A percentile compares a stretch with the other conserved stretches of the same genome.
Conservation (phyloP, 164 flowering plant genomes). For the Sextonia rubra region DNA sequence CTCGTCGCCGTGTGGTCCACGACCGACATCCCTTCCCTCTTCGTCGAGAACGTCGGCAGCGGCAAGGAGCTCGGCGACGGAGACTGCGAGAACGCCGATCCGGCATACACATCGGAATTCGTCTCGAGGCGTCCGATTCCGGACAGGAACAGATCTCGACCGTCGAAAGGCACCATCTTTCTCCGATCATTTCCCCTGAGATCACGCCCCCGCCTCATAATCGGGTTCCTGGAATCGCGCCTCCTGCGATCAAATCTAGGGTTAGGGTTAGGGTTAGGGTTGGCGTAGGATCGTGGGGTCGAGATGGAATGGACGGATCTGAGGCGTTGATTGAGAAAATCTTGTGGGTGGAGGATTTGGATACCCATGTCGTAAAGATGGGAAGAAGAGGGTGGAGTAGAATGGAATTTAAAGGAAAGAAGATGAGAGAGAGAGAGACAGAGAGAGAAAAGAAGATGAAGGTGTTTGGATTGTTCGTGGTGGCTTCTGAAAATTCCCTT, state of each 20-base stretch:
- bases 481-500: not conserved
- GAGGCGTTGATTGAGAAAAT: constrained; percentile 1
- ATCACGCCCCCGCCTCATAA: constrained; percentile 38
- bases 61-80: constrained; percentile 72
- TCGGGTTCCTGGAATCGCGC: not conserved
- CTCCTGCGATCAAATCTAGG: not conserved
- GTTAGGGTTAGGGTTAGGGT: not conserved
- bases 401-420: not conserved
- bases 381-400: not conserved
- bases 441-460: not conserved
- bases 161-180: not conserved
- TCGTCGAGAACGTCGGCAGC: constrained; percentile 48
- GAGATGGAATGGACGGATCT: not conserved
- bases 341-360: constrained; percentile 1
- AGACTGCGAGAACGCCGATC: constrained; percentile 43
- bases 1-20: constrained; percentile 40
- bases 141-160: constrained; percentile 10
- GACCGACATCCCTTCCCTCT: constrained; percentile 10
- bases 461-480: not conserved
- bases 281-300: not conserved
- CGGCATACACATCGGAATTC: constrained; percentile 39
- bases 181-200: not conserved
- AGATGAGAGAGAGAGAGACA: too few relatives aligned
- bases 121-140: constrained; percentile 32
- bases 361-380: constrained; percentile 8